A percentile compares a stretch with the other conserved stretches of the same genome.
Conservation (phyloP, 2,329 filamentous ascomycete species). For the Diaporthe citrichinensis region DNA sequence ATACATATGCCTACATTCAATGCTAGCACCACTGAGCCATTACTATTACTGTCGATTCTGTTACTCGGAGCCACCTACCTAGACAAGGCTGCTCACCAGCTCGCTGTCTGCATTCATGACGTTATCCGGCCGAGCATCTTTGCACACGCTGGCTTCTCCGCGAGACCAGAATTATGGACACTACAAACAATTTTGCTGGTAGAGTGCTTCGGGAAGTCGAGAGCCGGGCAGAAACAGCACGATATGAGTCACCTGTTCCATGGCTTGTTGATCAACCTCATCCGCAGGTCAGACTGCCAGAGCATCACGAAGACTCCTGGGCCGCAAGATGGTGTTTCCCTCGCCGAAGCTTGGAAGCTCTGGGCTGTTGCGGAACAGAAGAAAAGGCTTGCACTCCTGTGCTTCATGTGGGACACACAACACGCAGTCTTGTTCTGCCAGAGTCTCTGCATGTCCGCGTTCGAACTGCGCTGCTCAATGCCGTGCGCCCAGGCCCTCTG, state of each 20-base stretch:
- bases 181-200: conserved; percentile 73
- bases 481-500: conserved; percentile 69
- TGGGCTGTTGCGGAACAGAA: conserved; percentile 71
- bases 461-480: conserved; percentile 70
- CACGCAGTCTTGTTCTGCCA: conserved; percentile 77
- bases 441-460: conserved; percentile 76
- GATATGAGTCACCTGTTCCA: conserved; percentile 72
- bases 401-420: conserved; percentile 77
- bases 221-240: conserved; percentile 74
- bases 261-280: conserved; percentile 55
- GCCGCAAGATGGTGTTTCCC: conserved; percentile 47
- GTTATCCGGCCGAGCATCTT: conserved; percentile 72
- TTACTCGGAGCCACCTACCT: conserved; percentile 74
- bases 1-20: conserved; percentile 72
- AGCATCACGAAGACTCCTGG: conserved; percentile 49
- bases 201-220: conserved; percentile 75
- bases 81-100: conserved; percentile 69
- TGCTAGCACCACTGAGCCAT: conserved; percentile 61
- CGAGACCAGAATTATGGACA: conserved; percentile 72
- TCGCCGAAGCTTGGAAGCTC: conserved; percentile 64
- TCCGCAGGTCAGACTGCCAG: conserved; percentile 55
- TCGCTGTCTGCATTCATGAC: conserved; percentile 74
- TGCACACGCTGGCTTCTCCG: conserved; percentile 67
- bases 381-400: conserved; percentile 71
- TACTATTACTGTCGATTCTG: conserved; percentile 68